Evolutionary conservation across 768 basidiomycete genomes (phyloP), one percentile per base, ranked within the genome.

Genomic region (Mycena galericulata): DNA sequence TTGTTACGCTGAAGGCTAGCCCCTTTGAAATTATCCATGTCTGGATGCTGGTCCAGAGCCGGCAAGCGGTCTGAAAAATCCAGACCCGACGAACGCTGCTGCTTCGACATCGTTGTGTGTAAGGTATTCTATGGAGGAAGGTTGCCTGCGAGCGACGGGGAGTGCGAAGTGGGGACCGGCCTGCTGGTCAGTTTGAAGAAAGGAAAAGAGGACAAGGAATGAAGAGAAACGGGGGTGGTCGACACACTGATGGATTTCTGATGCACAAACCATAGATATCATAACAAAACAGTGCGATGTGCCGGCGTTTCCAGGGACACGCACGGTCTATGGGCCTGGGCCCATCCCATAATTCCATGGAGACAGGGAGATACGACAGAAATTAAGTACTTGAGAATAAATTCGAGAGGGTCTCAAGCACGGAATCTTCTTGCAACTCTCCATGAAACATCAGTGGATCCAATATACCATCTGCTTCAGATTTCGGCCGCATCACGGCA

Each of bases 1-100:
- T 86, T 89, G 79, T 92, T 92, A 74, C 90, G 83, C 73, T 84
- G 83, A 18, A 92, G 82, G 59, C 83, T 76, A 20, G 75, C 68
- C 20, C 80, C 76, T 26, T 70, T 67, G 38, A 72, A 72, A 41
- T 75, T 69, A 20, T 77, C 75, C 68, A 65, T 59, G 71, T 72
- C 70, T 58, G 73, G 56, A 66, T 62, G 40, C 62, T 70, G 68
- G 60, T 82, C 66, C 10, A 85, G 84, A 40, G 72, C 72, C 51
- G 58, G 75, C 45, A 64, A 53, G 68, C 81, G 80, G 75, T 87
- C 86, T 54, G 81, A 81, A 74, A 86, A 87, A 72, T 88, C 87
- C 60, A 85, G 80, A 65, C 79, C 82, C 22, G 85, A 86, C n/a
- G 77, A 81, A 14, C 81, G 81, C 34, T 73, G 55, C 9, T 59